Evolutionary conservation across 1,139 yeast genomes (phyloP), one percentile per base, ranked within the genome.

Genomic region (Candida glucosophila): DNA sequence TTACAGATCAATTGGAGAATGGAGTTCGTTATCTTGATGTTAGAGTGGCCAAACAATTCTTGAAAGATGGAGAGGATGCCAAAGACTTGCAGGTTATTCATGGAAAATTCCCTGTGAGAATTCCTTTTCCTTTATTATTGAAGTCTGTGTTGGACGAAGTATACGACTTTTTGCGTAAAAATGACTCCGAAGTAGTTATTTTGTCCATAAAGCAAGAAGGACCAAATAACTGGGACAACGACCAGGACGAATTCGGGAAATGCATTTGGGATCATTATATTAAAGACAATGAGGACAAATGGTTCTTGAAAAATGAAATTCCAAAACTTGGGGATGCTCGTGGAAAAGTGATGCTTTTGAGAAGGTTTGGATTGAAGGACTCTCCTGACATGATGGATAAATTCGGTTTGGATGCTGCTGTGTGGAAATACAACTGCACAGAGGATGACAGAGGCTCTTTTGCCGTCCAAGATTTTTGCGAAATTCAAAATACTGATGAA

Each of bases 191-290:
- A 48, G 55, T 72, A 7, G 82, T 77, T 7, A 49, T 81, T 32
- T 71, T 81, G 8, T 77, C 88, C 1, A 50, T 81, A 34, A 81
- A 80, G 46, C 82, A 77, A 44, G 92, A 81, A 50, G 92, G 92
- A 22, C 55, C 72, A 10, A 70, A 74, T 32, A 65, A 60, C 33
- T 77, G 85, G 82, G 64, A 74, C 42, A 67, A 72, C 34, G 64
- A 62, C 26, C 48, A 60, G 26, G 82, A 77, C 40, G 88, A 78
- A 44, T 78, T 81, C 44, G 73, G 74, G 18, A 71, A 73, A 39
- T 57, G 69, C 29, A 62, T 81, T 32, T 75, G 80, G 77, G 73
- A 73, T 41, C 55, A 58, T 25, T 79, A 73, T 41, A 49, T 80
- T 35, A 55, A 54, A 24, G 63, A 63, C 18, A 44, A 64, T 38